Evolutionary conservation across 768 basidiomycete genomes (phyloP), one percentile per base, ranked within the genome.

Genomic region (Lyophyllum atratum): DNA sequence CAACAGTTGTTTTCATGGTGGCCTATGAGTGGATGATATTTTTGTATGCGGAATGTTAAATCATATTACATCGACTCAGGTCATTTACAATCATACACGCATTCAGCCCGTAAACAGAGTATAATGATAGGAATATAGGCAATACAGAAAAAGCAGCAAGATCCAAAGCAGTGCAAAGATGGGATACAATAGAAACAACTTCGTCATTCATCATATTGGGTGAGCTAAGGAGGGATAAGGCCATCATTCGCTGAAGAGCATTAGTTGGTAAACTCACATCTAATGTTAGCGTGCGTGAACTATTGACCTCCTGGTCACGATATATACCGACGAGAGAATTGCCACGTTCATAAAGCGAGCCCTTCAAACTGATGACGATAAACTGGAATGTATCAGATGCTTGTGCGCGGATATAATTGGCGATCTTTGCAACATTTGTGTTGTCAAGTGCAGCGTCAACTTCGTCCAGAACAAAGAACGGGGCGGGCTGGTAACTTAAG

Each of bases 401-500:
- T 61, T 95, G 93, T 12, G 82, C 74, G 2, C 91, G 85, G 62
- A 97, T 95, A 68, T 98, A 99, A 61, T 91, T 90, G 12, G 96
- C 96, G 31, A 98, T 86, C 69, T 95, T 93, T 34, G 93, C 92
- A 3, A 98, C 96, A 62, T 99, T 98, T n/a, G 95, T 97, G 70
- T 98, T 96, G 75, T 98, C 96, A 39, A 98, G 80, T 0, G 97
- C 96, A 11, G 97, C 97, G 63, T 98, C 96, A 24, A 97, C 94
- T 73, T 98, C 96, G 67, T 98, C 96, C n/a, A 98, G 80, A 14
- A 98, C 96, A 70, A 98, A 98, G 79, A 98, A 98, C 0, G 95
- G 96, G 3, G 95, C 92, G 0, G 95, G 96, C 68, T 95, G 95
- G 70, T 93, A 98, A 64, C 95, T 95, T 57, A 0, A 48, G 22